phyloP scores from a whole-genome alignment of 805 yeast species.

The Yarrowia sp. region DNA sequence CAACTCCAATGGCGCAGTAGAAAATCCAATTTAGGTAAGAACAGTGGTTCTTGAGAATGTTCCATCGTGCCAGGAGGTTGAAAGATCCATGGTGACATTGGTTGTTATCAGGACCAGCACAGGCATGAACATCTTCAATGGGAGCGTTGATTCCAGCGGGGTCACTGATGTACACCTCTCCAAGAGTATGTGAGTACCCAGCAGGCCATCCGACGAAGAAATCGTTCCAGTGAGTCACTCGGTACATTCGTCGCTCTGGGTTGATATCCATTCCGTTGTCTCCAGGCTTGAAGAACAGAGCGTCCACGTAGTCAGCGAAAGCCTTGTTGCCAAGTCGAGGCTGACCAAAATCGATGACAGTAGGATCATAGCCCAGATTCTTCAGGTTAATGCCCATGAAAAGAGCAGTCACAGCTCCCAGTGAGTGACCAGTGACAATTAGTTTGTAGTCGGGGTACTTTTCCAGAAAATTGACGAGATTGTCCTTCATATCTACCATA shows the following conservation, averaged over 20 bases:
- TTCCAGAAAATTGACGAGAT: neutral
- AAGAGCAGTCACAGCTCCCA: conserved; percentile 74
- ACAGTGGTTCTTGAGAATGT: conserved; percentile 26
- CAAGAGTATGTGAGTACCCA: conserved; percentile 17
- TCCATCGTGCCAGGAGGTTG: neutral
- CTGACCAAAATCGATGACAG: conserved; percentile 64
- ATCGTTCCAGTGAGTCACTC: conserved; percentile 29
- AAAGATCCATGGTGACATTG: conserved; percentile 7
- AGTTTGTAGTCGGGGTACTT: conserved; percentile 57
- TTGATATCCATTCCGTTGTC: neutral
- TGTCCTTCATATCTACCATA: neutral
- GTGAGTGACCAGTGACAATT: conserved; percentile 71
- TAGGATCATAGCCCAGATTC: conserved; percentile 60
- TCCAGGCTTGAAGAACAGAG: conserved; percentile 18
- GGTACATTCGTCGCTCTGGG: neutral
- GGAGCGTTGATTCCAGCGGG: neutral
- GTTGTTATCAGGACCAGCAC: conserved; percentile 8
- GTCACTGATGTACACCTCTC: conserved; percentile 12
- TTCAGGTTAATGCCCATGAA: conserved; percentile 66
- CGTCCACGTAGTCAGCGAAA: conserved; percentile 1
- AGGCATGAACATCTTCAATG: neutral
- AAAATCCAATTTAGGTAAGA: conserved; percentile 16
- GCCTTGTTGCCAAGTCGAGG: conserved; percentile 65
- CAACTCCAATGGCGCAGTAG: conserved; percentile 23
- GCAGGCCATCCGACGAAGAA: conserved; percentile 8